Evolutionary conservation across 148 eudicot genomes (phyloP).

Genomic region (Heliosperma pusillum): DNA sequence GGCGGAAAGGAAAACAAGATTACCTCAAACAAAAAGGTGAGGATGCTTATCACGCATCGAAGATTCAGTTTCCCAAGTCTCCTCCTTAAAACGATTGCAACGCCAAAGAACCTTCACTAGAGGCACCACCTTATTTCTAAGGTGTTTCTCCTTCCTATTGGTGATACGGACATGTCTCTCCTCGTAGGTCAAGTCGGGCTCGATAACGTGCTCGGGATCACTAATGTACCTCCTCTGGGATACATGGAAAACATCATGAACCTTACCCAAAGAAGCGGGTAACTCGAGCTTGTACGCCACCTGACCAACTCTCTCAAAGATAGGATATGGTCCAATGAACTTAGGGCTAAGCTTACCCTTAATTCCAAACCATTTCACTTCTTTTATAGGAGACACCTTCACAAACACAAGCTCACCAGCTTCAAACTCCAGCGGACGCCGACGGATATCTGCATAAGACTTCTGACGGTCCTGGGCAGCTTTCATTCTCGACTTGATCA

Average conservation of each 20-base stretch:
- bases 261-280: too few relatives aligned
- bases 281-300: too few relatives aligned
- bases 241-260: too few relatives aligned
- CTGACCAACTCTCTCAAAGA: too few relatives aligned
- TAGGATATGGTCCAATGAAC: not conserved
- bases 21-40: not conserved
- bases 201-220: too few relatives aligned
- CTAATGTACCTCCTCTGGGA: not conserved
- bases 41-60: not conserved
- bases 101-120: not conserved
- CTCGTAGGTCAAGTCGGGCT: not conserved
- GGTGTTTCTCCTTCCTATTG: not conserved
- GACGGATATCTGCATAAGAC: not conserved
- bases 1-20: not conserved
- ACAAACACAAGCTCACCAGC: not conserved
- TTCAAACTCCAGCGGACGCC: not conserved
- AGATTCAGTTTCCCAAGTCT: not conserved
- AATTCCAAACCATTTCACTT: not conserved
- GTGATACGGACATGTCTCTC: not conserved
- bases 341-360: not conserved
- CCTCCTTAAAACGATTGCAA: not conserved
- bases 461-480: not conserved
- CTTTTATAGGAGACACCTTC: not conserved
- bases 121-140: not conserved
- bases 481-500: not conserved